phyloP scores from a whole-genome alignment of 129 eudicot species.

The Flaveria linearis region DNA sequence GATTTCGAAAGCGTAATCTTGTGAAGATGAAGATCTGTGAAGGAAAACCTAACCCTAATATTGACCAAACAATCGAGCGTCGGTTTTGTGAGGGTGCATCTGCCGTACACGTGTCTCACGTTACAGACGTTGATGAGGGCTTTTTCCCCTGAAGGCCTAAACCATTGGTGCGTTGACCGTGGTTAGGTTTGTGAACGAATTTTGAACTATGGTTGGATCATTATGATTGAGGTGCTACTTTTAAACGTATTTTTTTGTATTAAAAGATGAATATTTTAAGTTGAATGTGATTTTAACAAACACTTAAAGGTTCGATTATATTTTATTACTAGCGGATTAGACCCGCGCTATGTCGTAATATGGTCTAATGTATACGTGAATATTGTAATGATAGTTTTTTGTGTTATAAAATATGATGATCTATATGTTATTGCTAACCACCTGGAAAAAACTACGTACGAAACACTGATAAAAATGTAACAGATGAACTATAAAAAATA shows the following conservation, averaged over 20 bases:
- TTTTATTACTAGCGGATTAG: too few species aligned
- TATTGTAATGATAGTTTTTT: too few species aligned
- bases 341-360: too few species aligned
- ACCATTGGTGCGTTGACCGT: constrained; percentile 20
- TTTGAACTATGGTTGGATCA: constrained; percentile 21
- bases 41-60: constrained; percentile 39
- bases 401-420: too few species aligned
- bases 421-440: too few species aligned
- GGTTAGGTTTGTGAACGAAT: constrained; percentile 9
- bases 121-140: constrained; percentile 22
- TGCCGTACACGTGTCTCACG: constrained; percentile 60
- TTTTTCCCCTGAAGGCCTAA: background rate
- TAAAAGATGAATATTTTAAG: too few species aligned
- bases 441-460: too few species aligned
- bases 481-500: too few species aligned
- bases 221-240: constrained; percentile 9
- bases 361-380: too few species aligned
- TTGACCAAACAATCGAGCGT: constrained; percentile 42
- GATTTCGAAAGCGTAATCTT: background rate
- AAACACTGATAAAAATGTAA: too few species aligned
- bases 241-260: background rate
- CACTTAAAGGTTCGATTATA: too few species aligned
- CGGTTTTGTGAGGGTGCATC: constrained; percentile 33
- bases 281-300: too few species aligned
- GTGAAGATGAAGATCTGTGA: constrained; percentile 20